Base-by-base conservation (phyloP, 352 stramenopile genomes). In the Phytophthora boehmeriae region DNA sequence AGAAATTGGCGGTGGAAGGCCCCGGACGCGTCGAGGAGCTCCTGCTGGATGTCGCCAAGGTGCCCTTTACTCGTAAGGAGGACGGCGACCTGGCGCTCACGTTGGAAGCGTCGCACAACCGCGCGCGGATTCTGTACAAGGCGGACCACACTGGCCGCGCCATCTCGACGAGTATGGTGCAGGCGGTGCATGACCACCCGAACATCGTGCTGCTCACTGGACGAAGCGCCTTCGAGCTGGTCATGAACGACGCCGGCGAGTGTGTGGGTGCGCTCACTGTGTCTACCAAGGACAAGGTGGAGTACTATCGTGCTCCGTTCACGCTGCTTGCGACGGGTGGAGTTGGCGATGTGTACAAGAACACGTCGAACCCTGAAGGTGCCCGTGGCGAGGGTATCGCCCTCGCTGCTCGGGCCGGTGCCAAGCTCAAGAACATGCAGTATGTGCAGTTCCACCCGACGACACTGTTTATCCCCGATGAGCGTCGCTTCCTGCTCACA, bases 391-490 rank as follows among this genome's bases (percentile, higher is more conserved):
- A 92, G 22, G 88, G 88, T 10, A 72, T 93, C 19, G 86, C 76
- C 0, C 66, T 98, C 48, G 95, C 93, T 9, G 78, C 80, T 8
- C 75, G 93, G 42, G 86, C 79, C 9, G 88, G 77, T 17, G 83
- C 84, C 16, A 73, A 68, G 49, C 76, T 94, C 27, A 86, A 92
- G 67, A 92, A 98, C 67, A 93, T 98, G 89, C 93, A 98, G 75
- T 98, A 98, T 65, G 92, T 98, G 22, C 95, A 98, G 76, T 98
- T 98, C 63, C 95, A 98, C 71, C 95, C 95, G 8, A 98, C 95
- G 8, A 97, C 95, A 17, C 63, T 98, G n/a, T 97, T 84, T 69
- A 86, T 98, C 22, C 91, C 92, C 1, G 71, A 77, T 16, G 88
- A 98, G 68, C 76, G 88, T 34, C 85, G 93, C 34, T 98, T 98